Base-by-base conservation (phyloP, 2,329 filamentous ascomycete species). In the Trichoderma semiorbis region DNA sequence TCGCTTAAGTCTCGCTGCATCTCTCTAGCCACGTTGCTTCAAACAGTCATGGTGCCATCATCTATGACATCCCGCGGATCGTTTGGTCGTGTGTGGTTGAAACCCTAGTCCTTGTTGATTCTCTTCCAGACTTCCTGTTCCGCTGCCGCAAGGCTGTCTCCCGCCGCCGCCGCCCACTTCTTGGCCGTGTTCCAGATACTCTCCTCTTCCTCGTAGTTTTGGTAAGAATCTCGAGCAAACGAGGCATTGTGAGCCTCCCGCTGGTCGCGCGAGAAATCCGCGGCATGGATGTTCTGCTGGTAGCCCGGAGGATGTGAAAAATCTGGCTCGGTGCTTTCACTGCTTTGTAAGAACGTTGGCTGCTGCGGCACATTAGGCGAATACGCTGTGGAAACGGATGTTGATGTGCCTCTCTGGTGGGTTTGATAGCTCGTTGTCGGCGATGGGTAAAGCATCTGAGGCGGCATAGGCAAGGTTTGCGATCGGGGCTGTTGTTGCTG, bases 41-140 rank as follows among this genome's bases (percentile, higher is more conserved):
- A 28, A 3, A 43, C 47, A 8, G 3, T 24, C 57, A 55, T 55
- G 7, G 16, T 55, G 58, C 16, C 14, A 16, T 12, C 47, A 14
- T 24, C 10, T 24, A 21, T 24, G 21, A 12, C 11, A 53, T 53
- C n/a, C 47, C 0, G n/a, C 11, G 47, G 21, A 24, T 53, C 28
- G 21, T 21, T 21, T 34, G 10, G 18, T 18, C 43, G 47, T 58
- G 43, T 47, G 53, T 14, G 30, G 26, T 36, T 16, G 47, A 11
- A 36, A 18, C 30, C 21, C 64, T 83, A 86, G 62, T 86, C 83
- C 80, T 88, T 89, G 80, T 89, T 90, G 77, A 91, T 88, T 77
- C 84, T 86, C 80, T 85, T 86, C 89, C 89, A 91, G 28, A 91
- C 85, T 79, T 90, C 88, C 65, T 81, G 83, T 81, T 91, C 89